phyloP scores from a whole-genome alignment of 352 stramenopile species.

The Chrysophaeum taylorii region DNA sequence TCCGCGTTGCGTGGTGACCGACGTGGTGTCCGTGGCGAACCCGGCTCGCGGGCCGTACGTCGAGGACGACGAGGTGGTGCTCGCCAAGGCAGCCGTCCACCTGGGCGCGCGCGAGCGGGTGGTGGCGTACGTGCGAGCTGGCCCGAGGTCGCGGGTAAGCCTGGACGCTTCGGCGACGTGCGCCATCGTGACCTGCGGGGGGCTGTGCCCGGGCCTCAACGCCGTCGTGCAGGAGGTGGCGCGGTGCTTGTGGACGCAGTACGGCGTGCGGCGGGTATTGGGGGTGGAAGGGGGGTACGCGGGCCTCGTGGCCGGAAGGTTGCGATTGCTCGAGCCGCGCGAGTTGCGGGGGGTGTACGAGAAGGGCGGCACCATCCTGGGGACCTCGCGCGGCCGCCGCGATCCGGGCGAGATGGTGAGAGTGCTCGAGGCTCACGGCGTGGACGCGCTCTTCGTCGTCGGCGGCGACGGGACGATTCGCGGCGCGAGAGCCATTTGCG shows the following conservation, averaged over 20 bases:
- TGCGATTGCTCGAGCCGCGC: constrained; percentile 47
- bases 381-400: constrained; percentile 63
- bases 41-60: neutral
- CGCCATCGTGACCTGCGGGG: constrained; percentile 70
- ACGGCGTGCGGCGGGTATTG: constrained; percentile 39
- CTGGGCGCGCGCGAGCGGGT: neutral
- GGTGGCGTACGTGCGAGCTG: neutral
- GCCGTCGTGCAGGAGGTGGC: constrained; percentile 73
- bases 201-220: constrained; percentile 71
- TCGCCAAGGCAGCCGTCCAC: neutral
- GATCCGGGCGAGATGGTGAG: constrained; percentile 65
- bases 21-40: no score
- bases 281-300: constrained; percentile 28
- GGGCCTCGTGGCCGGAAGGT: constrained; percentile 45
- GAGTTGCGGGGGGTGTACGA: constrained; percentile 64
- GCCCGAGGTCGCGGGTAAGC: neutral
- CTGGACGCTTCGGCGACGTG: constrained; percentile 43
- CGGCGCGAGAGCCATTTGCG: constrained; percentile 64
- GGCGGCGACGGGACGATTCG: constrained; percentile 72
- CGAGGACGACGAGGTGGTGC: constrained; percentile 1
- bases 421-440: constrained; percentile 46
- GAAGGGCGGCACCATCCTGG: constrained; percentile 63
- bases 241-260: constrained; percentile 61
- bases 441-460: constrained; percentile 69
- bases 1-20: no score